Conservation (phyloP, 2,329 filamentous ascomycete species). For the Incumbomyces lentus region DNA sequence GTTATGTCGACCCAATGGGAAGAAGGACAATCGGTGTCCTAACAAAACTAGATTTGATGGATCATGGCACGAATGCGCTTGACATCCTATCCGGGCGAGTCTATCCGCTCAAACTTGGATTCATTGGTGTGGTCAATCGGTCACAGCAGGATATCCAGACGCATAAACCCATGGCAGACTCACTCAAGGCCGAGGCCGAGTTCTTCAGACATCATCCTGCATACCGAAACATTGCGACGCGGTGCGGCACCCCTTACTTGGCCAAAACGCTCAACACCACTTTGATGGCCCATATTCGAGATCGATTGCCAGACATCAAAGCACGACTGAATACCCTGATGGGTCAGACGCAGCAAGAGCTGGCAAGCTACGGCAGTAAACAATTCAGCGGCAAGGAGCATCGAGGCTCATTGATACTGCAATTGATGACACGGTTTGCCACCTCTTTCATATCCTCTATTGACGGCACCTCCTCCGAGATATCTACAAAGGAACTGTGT, state of each 20-base stretch:
- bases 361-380: slow-evolving; percentile 95
- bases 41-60: slow-evolving; percentile 96
- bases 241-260: slow-evolving; percentile 87
- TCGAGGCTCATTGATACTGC: slow-evolving; percentile 83
- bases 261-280: slow-evolving; percentile 93
- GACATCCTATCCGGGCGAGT: slow-evolving; percentile 96
- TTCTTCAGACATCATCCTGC: slow-evolving; percentile 97
- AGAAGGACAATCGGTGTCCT: slow-evolving; percentile 92
- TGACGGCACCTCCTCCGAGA: slow-evolving; percentile 95
- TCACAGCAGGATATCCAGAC: slow-evolving; percentile 97
- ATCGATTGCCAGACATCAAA: slow-evolving; percentile 94
- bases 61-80: slow-evolving; percentile 93
- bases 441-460: slow-evolving; percentile 98
- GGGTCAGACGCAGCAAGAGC: slow-evolving; percentile 98
- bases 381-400: slow-evolving; percentile 97
- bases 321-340: slow-evolving; percentile 93
- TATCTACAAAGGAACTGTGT: slow-evolving; percentile 95
- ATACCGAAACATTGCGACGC: slow-evolving; percentile 87
- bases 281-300: slow-evolving; percentile 90
- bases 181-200: slow-evolving; percentile 76
- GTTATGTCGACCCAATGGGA: slow-evolving; percentile 91
- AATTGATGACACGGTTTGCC: slow-evolving; percentile 96
- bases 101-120: slow-evolving; percentile 91
- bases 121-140: slow-evolving; percentile 95
- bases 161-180: slow-evolving; percentile 88